Evolutionary conservation across 371 early-diverging fungal genomes (phyloP).

Genomic region (Actinomortierella wolfii): DNA sequence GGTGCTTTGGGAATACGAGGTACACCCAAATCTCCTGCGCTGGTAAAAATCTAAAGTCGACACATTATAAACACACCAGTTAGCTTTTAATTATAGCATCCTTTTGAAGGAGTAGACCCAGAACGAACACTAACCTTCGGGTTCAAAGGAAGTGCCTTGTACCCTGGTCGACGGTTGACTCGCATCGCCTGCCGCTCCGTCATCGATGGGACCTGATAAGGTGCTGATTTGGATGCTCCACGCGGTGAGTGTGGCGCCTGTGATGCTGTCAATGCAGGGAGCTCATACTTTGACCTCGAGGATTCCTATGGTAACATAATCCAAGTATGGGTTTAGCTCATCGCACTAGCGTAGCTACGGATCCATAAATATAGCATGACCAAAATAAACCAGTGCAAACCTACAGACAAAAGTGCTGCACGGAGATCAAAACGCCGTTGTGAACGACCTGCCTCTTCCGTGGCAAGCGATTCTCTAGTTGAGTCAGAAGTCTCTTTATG

Average conservation of each 20-base stretch:
- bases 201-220: constrained; percentile 12
- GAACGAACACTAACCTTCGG: no score
- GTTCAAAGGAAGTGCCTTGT: constrained; percentile 22
- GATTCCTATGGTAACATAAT: constrained; percentile 17
- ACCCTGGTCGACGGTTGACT: constrained; percentile 11
- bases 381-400: no score
- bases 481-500: no score
- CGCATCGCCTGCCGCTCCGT: constrained; percentile 23
- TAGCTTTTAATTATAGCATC: no score
- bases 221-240: constrained; percentile 13
- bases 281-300: constrained; percentile 18
- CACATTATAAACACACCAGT: no score
- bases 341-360: background rate
- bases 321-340: background rate
- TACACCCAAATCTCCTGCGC: constrained; percentile 31
- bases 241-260: constrained; percentile 12
- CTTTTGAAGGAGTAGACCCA: no score
- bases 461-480: no score
- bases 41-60: constrained; percentile 6
- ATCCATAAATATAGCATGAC: no score
- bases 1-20: constrained; percentile 26
- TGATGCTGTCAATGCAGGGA: constrained; percentile 14
- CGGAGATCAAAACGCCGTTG: no score
- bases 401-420: no score
- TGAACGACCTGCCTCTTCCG: no score